phyloP scores from a whole-genome alignment of 441 rosid species.

The Daphne laureola region DNA sequence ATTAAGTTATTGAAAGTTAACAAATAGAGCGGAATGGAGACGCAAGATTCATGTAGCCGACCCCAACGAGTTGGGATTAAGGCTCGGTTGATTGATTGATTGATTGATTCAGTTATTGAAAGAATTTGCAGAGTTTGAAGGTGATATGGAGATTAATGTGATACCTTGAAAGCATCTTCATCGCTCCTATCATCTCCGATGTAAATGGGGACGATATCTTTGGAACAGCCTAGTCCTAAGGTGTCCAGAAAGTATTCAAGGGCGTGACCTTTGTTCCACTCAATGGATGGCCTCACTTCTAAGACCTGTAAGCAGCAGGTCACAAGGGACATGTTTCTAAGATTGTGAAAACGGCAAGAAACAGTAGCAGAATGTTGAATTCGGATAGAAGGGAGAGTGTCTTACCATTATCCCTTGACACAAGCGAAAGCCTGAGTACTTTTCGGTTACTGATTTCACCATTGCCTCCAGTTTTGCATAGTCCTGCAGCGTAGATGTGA shows the following conservation, averaged over 20 bases:
- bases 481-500: conserved; percentile 28
- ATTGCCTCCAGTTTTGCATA: conserved; percentile 26
- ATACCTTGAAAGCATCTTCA: conserved; percentile 43
- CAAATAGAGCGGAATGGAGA: too few species aligned
- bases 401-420: conserved; percentile 36
- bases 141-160: too few species aligned
- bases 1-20: background rate
- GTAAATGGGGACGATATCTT: conserved; percentile 32
- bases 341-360: background rate
- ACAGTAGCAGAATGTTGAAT: background rate
- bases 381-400: background rate
- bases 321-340: background rate
- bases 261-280: conserved; percentile 46
- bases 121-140: too few species aligned
- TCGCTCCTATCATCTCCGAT: conserved; percentile 43
- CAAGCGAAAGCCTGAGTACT: conserved; percentile 24
- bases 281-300: conserved; percentile 38
- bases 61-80: too few species aligned
- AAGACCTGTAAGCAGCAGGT: conserved; percentile 19
- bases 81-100: too few species aligned
- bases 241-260: conserved; percentile 33
- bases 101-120: background rate
- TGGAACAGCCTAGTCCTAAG: conserved; percentile 29
- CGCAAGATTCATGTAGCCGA: too few species aligned
- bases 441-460: conserved; percentile 36